Conservation (phyloP, 305 asterid genomes). For the Fraxinus sp. region DNA sequence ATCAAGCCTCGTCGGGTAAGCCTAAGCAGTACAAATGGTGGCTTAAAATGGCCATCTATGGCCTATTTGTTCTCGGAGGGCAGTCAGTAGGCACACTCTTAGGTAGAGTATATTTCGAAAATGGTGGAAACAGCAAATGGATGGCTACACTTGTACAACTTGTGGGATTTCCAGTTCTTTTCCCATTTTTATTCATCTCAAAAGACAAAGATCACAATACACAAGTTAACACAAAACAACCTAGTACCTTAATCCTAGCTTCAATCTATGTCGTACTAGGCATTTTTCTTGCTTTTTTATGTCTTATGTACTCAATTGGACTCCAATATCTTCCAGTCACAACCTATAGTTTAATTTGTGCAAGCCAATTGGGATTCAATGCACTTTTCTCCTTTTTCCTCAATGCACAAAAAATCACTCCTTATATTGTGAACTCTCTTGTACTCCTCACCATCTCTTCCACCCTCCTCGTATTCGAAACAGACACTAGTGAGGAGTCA, state of each 20-base stretch:
- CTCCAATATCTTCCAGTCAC: slow-evolving; percentile 56
- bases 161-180: slow-evolving; percentile 53
- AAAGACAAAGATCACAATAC: not conserved
- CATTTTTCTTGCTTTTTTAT: slow-evolving; percentile 33
- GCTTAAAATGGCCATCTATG: slow-evolving; percentile 43
- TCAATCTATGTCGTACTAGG: slow-evolving; percentile 42
- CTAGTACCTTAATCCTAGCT: slow-evolving; percentile 20
- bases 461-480: slow-evolving; percentile 45
- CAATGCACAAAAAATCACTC: slow-evolving; percentile 58
- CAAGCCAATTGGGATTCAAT: slow-evolving; percentile 63
- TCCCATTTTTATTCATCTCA: slow-evolving; percentile 45
- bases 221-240: not conserved
- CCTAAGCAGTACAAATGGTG: slow-evolving; percentile 14
- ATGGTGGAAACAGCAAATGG: slow-evolving; percentile 64
- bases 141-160: slow-evolving; percentile 53
- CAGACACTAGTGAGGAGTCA: slow-evolving; percentile 11
- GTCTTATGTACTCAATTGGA: slow-evolving; percentile 55
- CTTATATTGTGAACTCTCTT: slow-evolving; percentile 51
- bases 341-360: slow-evolving; percentile 58
- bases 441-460: slow-evolving; percentile 61
- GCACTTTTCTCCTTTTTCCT: slow-evolving; percentile 57
- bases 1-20: not conserved
- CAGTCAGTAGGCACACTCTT: slow-evolving; percentile 44
- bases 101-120: slow-evolving; percentile 49
- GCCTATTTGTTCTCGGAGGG: slow-evolving; percentile 47